Evolutionary conservation across 306 rosid species (phyloP).

Genomic region (Malus asiatica): DNA sequence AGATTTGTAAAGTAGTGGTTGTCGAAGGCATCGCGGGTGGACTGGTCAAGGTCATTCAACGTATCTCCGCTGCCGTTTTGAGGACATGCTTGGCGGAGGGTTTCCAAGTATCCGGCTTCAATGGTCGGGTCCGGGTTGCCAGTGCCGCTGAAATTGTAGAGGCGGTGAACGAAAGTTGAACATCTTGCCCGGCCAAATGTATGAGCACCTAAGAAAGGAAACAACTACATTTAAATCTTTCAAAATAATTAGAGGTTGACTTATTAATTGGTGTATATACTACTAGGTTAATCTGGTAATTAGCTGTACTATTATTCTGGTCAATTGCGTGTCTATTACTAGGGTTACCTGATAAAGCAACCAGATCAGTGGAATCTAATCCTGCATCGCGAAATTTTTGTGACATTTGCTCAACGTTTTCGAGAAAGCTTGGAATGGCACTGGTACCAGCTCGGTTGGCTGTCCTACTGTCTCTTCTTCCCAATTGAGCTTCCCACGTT

Average conservation of each 20-base stretch:
- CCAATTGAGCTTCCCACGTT: slow-evolving; percentile 52
- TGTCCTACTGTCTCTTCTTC: slow-evolving; percentile 63
- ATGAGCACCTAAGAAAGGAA: slow-evolving; percentile 30
- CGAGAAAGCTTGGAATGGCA: background rate
- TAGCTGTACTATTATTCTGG: background rate
- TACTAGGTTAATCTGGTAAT: background rate
- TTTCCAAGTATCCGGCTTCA: slow-evolving; percentile 15
- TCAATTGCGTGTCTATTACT: background rate
- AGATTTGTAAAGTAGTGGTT: slow-evolving; percentile 40
- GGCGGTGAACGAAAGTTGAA: background rate
- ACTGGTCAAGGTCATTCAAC: slow-evolving; percentile 20
- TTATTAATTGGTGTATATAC: background rate
- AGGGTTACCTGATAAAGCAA: slow-evolving; percentile 30
- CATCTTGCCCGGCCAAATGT: slow-evolving; percentile 41
- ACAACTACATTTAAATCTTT: background rate
- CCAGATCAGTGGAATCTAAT: slow-evolving; percentile 54
- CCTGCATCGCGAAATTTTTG: slow-evolving; percentile 41
- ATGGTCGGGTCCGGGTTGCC: slow-evolving; percentile 27
- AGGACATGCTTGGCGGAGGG: slow-evolving; percentile 33
- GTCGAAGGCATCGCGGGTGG: slow-evolving; percentile 33
- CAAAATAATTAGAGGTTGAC: background rate
- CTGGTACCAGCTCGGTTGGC: background rate
- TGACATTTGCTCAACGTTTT: background rate
- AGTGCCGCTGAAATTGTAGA: slow-evolving; percentile 15
- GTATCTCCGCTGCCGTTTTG: background rate